These are phyloP conservation scores for Ambrosiella beaveri DNA, from an alignment of 2,329 filamentous ascomycete genomes.

Conservation along the genomic window DNA sequence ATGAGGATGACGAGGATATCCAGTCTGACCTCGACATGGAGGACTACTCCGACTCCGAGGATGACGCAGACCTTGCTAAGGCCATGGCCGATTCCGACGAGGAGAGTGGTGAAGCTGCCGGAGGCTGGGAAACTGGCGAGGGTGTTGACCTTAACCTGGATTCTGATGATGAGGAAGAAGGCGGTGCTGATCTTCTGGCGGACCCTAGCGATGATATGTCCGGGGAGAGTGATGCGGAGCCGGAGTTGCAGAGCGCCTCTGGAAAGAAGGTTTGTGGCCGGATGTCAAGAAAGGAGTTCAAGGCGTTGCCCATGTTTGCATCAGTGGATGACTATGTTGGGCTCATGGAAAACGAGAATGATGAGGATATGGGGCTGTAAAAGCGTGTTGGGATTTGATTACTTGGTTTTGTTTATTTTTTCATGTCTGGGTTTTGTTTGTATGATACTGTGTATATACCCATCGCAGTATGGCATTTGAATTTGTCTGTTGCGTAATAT, in stretches of 20 bases:
- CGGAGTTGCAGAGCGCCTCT: slow-evolving; percentile 20
- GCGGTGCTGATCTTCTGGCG: not conserved
- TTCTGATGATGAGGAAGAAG: slow-evolving; percentile 11
- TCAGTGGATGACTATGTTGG: slow-evolving; percentile 87
- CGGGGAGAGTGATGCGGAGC: slow-evolving; percentile 38
- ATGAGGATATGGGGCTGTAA: slow-evolving; percentile 19
- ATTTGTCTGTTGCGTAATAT: not conserved
- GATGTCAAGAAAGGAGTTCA: slow-evolving; percentile 67
- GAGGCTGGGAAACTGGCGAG: slow-evolving; percentile 24
- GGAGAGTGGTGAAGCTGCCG: slow-evolving; percentile 29
- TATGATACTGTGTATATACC: slow-evolving; percentile 4
- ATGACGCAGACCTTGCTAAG: slow-evolving; percentile 30
- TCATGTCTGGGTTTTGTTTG: not conserved
- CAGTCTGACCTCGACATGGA: slow-evolving; percentile 34
- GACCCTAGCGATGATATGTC: slow-evolving; percentile 21
- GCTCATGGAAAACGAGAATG: slow-evolving; percentile 57
- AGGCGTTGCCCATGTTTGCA: slow-evolving; percentile 80
- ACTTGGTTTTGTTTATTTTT: not conserved
- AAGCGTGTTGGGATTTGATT: slow-evolving; percentile 2
- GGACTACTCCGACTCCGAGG: slow-evolving; percentile 32
- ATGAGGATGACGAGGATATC: slow-evolving; percentile 49
- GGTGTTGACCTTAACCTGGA: slow-evolving; percentile 12
- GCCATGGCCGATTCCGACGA: slow-evolving; percentile 32
- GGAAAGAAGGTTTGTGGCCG: slow-evolving; percentile 24
- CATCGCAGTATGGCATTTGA: not conserved